Conservation (phyloP, 257 asterid species). For the Ehretia macrophylla region DNA sequence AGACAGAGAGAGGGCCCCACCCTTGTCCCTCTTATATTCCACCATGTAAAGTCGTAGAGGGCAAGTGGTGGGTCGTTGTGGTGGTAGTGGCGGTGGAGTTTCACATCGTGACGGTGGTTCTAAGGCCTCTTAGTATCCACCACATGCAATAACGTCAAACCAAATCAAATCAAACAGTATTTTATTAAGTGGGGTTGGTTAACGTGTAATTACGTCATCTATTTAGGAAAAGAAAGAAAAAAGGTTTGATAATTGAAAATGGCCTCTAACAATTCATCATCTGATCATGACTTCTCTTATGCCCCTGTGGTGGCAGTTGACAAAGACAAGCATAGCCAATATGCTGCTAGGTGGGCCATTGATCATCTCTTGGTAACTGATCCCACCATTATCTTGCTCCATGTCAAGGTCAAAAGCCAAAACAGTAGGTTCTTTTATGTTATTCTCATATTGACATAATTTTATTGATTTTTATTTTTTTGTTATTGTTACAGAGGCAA, state of each 20-base stretch:
- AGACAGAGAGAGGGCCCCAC: neutral
- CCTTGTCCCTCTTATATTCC: neutral
- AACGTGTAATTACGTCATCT: no score
- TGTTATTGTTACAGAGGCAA: neutral
- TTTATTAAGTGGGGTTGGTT: no score
- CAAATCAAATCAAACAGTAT: neutral
- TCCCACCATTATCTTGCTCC: slow-evolving; percentile 40
- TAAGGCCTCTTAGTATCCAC: neutral
- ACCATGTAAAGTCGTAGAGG: neutral
- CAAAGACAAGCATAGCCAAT: slow-evolving; percentile 50
- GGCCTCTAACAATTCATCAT: slow-evolving; percentile 3
- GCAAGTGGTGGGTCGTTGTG: neutral
- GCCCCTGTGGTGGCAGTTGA: slow-evolving; percentile 53
- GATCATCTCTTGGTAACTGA: slow-evolving; percentile 37
- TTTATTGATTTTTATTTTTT: slow-evolving; percentile 1
- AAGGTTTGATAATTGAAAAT: neutral
- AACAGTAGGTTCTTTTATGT: slow-evolving; percentile 44
- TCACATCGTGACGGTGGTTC: neutral
- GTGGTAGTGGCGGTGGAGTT: neutral
- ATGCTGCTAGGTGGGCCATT: slow-evolving; percentile 62
- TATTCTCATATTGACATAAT: neutral
- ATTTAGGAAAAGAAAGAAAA: no score
- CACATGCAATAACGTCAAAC: neutral
- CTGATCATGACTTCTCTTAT: slow-evolving; percentile 8
- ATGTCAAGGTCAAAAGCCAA: slow-evolving; percentile 39